Percentiles rank a stretch among this genome's conserved stretches.
phyloP scores from a whole-genome alignment of 1,139 yeast genomes.

The Geotrichum australiense region DNA sequence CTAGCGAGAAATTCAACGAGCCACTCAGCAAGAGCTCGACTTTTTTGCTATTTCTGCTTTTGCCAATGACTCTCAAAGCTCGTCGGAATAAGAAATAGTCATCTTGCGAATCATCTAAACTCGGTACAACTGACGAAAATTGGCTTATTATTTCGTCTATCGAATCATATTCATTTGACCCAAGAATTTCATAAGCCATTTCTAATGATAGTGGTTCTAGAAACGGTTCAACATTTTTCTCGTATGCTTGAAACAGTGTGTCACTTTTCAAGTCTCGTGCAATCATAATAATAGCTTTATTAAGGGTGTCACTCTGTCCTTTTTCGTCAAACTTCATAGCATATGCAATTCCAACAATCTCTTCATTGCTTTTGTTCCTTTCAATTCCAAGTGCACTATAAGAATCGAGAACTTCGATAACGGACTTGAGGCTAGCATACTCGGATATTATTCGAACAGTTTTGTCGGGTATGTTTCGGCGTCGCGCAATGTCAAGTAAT shows the following conservation, averaged over 20 bases:
- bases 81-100: slow-evolving; percentile 30
- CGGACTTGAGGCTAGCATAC: slow-evolving; percentile 34
- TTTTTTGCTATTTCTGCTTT: slow-evolving; percentile 24
- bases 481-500: too few species aligned
- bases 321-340: slow-evolving; percentile 15
- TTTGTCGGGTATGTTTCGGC: slow-evolving; percentile 16
- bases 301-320: slow-evolving; percentile 10
- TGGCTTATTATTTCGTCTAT: not conserved
- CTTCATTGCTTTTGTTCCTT: slow-evolving; percentile 12
- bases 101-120: slow-evolving; percentile 29
- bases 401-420: slow-evolving; percentile 42
- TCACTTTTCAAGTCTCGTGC: slow-evolving; percentile 50
- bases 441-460: slow-evolving; percentile 25
- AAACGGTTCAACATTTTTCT: slow-evolving; percentile 21
- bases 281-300: slow-evolving; percentile 51
- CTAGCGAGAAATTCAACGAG: slow-evolving; percentile 16
- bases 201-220: slow-evolving; percentile 39
- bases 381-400: slow-evolving; percentile 30
- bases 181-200: slow-evolving; percentile 51
- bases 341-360: slow-evolving; percentile 16
- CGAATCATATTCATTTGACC: slow-evolving; percentile 21
- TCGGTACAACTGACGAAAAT: slow-evolving; percentile 7
- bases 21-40: slow-evolving; percentile 25
- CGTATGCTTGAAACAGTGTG: slow-evolving; percentile 31
- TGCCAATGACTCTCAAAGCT: slow-evolving; percentile 33